Conservation (phyloP, 208 protist genomes). For the Trypanosoma brucei region DNA sequence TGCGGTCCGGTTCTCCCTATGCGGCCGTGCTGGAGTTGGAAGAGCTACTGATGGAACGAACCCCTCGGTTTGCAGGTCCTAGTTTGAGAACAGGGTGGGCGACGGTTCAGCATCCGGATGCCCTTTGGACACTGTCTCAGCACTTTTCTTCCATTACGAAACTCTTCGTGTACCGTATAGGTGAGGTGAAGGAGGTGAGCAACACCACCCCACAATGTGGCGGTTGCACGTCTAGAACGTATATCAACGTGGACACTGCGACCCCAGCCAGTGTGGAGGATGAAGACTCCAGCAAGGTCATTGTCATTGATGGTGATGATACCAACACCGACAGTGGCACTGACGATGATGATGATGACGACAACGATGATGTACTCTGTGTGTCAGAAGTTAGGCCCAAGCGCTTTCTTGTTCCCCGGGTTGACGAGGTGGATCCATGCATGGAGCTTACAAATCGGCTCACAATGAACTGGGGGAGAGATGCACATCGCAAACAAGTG, state of each 20-base stretch:
- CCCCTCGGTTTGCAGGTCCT: slow-evolving; percentile 15
- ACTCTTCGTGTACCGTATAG: slow-evolving; percentile 69
- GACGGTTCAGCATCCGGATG: slow-evolving; percentile 27
- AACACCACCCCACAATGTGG: slow-evolving; percentile 2
- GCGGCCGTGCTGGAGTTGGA: slow-evolving; percentile 61
- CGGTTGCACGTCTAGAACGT: not conserved
- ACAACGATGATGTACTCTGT: slow-evolving; percentile 28
- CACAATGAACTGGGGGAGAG: slow-evolving; percentile 47
- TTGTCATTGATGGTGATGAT: slow-evolving; percentile 34
- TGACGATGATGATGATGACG: slow-evolving; percentile 15
- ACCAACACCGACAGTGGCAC: slow-evolving; percentile 13
- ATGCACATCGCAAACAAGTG: slow-evolving; percentile 12
- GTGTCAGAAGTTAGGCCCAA: not conserved
- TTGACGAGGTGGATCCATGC: slow-evolving; percentile 49
- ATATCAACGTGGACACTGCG: not conserved
- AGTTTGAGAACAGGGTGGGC: slow-evolving; percentile 5
- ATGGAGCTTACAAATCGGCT: slow-evolving; percentile 56
- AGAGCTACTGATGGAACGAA: slow-evolving; percentile 33
- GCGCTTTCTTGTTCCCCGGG: slow-evolving; percentile 36
- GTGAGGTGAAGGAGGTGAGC: slow-evolving; percentile 23
- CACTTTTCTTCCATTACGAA: slow-evolving; percentile 68
- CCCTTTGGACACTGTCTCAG: slow-evolving; percentile 76
- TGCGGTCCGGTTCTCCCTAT: slow-evolving; percentile 36
- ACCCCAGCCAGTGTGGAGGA: not conserved
- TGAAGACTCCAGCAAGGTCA: not conserved